A percentile compares a stretch with the other conserved stretches of the same genome.
phyloP scores from a whole-genome alignment of 257 asterid species.

The Rauvolfia tetraphylla region DNA sequence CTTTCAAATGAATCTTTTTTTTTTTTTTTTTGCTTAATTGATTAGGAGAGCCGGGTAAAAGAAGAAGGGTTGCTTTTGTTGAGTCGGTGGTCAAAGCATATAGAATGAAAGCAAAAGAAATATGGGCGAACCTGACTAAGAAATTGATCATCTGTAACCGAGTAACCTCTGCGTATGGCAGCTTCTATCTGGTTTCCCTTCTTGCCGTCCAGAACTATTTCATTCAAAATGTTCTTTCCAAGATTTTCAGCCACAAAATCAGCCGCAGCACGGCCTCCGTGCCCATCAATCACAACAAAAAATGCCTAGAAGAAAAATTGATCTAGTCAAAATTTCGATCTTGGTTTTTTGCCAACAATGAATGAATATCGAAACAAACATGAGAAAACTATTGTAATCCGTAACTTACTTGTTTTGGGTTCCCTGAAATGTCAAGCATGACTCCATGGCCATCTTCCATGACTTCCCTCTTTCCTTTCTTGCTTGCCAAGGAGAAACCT shows the following conservation, averaged over 20 bases:
- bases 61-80: not conserved
- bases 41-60: not conserved
- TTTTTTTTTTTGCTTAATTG: not conserved
- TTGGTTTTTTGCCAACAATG: no score
- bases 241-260: constrained; percentile 48
- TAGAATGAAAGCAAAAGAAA: not conserved
- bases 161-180: constrained; percentile 43
- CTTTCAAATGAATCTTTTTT: constrained; percentile 2
- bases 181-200: constrained; percentile 23
- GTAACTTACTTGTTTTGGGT: constrained; percentile 45
- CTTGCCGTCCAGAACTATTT: constrained; percentile 14
- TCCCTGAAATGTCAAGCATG: constrained; percentile 39
- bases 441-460: constrained; percentile 53
- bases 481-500: constrained; percentile 36
- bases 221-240: constrained; percentile 37
- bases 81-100: not conserved
- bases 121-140: constrained; percentile 29
- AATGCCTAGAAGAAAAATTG: constrained; percentile 30
- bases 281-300: constrained; percentile 51
- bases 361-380: no score
- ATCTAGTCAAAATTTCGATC: not conserved
- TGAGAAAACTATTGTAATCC: no score
- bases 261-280: constrained; percentile 48
- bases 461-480: constrained; percentile 45
- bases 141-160: constrained; percentile 35